Base-by-base conservation (phyloP, 2,329 filamentous ascomycete genomes). In the Cordyceps javanica region DNA sequence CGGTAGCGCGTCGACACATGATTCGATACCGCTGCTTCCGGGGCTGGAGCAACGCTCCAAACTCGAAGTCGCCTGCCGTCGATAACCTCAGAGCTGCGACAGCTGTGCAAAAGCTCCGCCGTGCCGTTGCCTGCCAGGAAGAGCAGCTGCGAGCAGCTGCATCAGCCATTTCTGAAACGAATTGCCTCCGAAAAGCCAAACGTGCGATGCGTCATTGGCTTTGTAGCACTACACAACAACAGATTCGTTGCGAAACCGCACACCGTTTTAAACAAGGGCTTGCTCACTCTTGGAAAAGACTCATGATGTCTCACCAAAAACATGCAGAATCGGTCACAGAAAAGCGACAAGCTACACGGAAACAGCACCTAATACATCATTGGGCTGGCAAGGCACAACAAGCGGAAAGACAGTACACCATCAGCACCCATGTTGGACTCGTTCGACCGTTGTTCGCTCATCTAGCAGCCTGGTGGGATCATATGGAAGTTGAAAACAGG, bases 1-100 rank as follows among this genome's bases (percentile, higher is more conserved):
- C 81, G 5, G 77, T 84, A 42, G 90, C 89, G 21, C 80, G 88
- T 61, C 78, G 83, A 60, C 88, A 90, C 67, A 83, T 92, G 60
- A 73, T 94, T 55, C 79, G 86, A 57, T 83, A 75, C 59, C 73
- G 75, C 11, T 74, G 69, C 56, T 74, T 74, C 55, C 65, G 65
- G 41, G 66, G 67, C 38, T 74, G 72, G 72, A 69, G 65, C 32
- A 67, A 70, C 52, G 64, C 65, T 7, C 71, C 72, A 14, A 65
- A 60, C 30, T 64, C 67, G 11, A 67, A 63, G 19, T 61, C 67
- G 6, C 69, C 70, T 3, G 64, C 60, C 1, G 60, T 63, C 4
- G 69, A 70, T n/a, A 63, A 67, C 19, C 61, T 74, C 52, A 68
- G 64, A 44, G 64, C 64, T 5, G 55, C 61, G 2, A 68, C 66